These are phyloP conservation scores for Phallus indusiatus DNA, from an alignment of 768 basidiomycete species.

Conservation along the genomic window DNA sequence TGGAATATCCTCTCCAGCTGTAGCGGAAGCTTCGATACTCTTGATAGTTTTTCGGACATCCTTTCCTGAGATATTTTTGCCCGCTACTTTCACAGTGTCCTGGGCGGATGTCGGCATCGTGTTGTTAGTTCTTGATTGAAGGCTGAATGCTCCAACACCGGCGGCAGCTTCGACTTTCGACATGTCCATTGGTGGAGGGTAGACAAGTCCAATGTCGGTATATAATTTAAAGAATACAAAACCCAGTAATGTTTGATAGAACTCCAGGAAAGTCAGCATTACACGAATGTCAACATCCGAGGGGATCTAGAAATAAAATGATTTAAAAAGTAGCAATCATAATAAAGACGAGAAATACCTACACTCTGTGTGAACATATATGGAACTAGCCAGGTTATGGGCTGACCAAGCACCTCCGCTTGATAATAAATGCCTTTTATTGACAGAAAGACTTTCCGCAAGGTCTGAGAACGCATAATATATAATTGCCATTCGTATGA, in stretches of 20 bases:
- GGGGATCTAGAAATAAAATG: constrained; percentile 54
- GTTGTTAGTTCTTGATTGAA: constrained; percentile 39
- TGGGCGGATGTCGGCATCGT: constrained; percentile 12
- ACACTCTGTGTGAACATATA: constrained; percentile 97
- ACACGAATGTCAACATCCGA: constrained; percentile 95
- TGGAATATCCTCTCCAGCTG: constrained; percentile 20
- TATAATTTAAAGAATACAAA: constrained; percentile 99
- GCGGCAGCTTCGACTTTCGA: constrained; percentile 79
- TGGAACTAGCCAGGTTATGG: constrained; percentile 91
- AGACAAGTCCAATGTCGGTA: constrained; percentile 83
- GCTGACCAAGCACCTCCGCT: constrained; percentile 88
- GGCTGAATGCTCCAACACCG: constrained; percentile 78
- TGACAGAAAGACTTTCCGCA: constrained; percentile 88
- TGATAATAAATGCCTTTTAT: constrained; percentile 99
- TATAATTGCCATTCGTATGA: constrained; percentile 97
- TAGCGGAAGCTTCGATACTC: constrained; percentile 26
- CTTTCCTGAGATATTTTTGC: constrained; percentile 43
- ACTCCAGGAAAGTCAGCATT: constrained; percentile 94
- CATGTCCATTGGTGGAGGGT: constrained; percentile 86
- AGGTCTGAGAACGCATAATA: constrained; percentile 74
- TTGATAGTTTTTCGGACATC: constrained; percentile 43
- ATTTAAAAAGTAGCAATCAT: constrained; percentile 3
- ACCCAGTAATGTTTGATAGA: constrained; percentile 92
- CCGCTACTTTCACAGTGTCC: constrained; percentile 27
- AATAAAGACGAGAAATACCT: constrained; percentile 17